Evolutionary conservation across 2,329 filamentous ascomycete genomes (phyloP), one percentile per base, ranked within the genome.

Genomic region (Pestalotiopsis sp.): DNA sequence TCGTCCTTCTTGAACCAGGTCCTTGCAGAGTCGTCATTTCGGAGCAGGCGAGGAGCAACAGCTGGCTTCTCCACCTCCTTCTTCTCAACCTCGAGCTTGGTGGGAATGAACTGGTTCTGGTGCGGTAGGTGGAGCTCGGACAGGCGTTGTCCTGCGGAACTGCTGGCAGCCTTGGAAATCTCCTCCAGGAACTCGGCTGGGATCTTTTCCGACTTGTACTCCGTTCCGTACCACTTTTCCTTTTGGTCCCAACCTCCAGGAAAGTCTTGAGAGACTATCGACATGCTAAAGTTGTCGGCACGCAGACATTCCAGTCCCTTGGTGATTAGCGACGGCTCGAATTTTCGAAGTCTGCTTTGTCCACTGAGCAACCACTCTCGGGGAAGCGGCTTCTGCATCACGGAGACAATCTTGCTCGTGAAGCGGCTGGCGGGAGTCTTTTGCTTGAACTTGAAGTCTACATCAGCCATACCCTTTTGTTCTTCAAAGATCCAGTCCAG

Each of bases 1-100:
- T 99, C 96, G 75, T 99, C 96, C 82, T 98, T 98, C 85, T 99
- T 99, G 85, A 91, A 98, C 96, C 96, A 99, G 2, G 93, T 92
- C 38, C 95, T 90, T 0, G 93, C 90, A 41, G 90, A 83, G 5
- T 91, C 86, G 73, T 98, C 95, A 74, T 97, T 94, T 73, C 95
- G 91, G 71, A 99, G 91, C 27, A 99, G 85, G 70, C 91, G 92
- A 0, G 96, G 96, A 0, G 90, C 85, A 67, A 92, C 87, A 0
- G 91, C 84, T 1, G 94, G 92, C 73, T 93, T 89, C 31, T 89
- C 85, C n/a, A 96, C 87, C 45, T 97, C 93, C 80, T 94, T 97
- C 86, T 96, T 97, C 79, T 98, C 94, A 2, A 99, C 96, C 66
- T 97, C 94, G 3, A 99, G 87, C 72, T 96, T 92, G 20, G 91